Base-by-base conservation (phyloP, 163 green algal species). In the Scenedesmus sp. region DNA sequence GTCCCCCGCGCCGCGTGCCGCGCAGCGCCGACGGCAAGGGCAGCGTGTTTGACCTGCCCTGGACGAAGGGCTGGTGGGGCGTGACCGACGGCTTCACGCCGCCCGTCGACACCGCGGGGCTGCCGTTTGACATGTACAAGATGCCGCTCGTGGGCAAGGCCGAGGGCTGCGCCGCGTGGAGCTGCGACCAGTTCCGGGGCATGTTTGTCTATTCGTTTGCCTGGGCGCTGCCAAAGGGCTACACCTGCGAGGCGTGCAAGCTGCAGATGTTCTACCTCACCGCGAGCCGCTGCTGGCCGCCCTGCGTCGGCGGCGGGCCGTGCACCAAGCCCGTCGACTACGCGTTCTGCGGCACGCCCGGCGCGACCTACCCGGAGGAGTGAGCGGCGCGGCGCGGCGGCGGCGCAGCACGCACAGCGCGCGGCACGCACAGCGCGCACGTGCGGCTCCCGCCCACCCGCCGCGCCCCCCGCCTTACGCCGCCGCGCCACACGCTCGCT, bases 201-300 rank as follows among this genome's bases (percentile, higher is more conserved):
- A 83, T 83, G 75, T 83, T 34, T 57, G 75, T 83, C 18, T 83
- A 83, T 44, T 42, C 22, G 18, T 70, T 60, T 22, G 26, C 67
- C 4, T 83, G 75, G 75, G 31, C 57, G 56, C 54, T 83, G 20
- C 75, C 75, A 0, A 57, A 53, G 26, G 64, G 50, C 18, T 83
- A 58, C 64, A 83, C 54, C 0, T 83, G 75, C 18, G 29, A 77
- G 26, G 54, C 77, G 13, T 83, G 75, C 75, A 71, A 70, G 53
- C 53, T 83, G 53, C 64, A 77, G 64, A 58, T 77, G 42, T 54
- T 65, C 22, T 83, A 83, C 54, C n/a, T 83, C 11, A 83, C 75
- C 7, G 75, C 39, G 20, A 77, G 63, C 75, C 54, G 75, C 22
- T 83, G 75, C 56, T 83, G 75, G 75, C 75, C 75, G 24, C 64